These are phyloP conservation scores for Penicillium sp. DNA, from an alignment of 2,329 filamentous ascomycete species.

Conservation along the genomic window DNA sequence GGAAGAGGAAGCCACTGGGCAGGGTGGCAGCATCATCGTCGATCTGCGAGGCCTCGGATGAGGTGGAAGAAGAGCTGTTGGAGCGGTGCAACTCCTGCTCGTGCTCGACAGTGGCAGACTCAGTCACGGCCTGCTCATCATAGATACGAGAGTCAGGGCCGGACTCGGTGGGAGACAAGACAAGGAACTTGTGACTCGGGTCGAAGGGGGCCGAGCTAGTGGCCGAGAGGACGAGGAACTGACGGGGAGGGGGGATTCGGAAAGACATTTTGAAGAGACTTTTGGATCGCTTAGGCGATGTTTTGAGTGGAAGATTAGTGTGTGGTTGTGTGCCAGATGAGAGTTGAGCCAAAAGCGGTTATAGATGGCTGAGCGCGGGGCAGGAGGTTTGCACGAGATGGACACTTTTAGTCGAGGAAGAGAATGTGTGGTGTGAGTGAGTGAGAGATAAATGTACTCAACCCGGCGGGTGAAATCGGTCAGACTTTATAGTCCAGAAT, in stretches of 20 bases:
- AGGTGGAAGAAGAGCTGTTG: constrained; percentile 38
- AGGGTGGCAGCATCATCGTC: constrained; percentile 23
- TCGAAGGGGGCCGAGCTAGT: constrained; percentile 26
- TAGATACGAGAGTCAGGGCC: constrained; percentile 34
- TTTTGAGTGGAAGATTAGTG: background rate
- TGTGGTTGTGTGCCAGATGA: background rate
- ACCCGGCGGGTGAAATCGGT: constrained; percentile 22
- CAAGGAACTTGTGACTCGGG: constrained; percentile 34
- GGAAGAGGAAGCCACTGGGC: constrained; percentile 37
- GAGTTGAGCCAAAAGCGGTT: constrained; percentile 4
- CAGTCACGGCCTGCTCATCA: constrained; percentile 28
- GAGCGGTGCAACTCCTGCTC: constrained; percentile 32
- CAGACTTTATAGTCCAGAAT: constrained; percentile 38
- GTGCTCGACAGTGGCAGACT: constrained; percentile 20
- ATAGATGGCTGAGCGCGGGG: constrained; percentile 7
- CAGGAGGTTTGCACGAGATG: background rate
- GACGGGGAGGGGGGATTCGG: constrained; percentile 36
- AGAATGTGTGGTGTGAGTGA: background rate
- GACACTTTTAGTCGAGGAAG: constrained; percentile 4
- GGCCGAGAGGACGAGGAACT: constrained; percentile 40
- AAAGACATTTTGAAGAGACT: constrained; percentile 36
- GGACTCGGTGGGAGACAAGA: constrained; percentile 40
- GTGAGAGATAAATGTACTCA: background rate
- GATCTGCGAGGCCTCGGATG: constrained; percentile 23
- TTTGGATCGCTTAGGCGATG: constrained; percentile 8